Conservation (phyloP, 805 yeast genomes). For the Komagataella pastoris region DNA sequence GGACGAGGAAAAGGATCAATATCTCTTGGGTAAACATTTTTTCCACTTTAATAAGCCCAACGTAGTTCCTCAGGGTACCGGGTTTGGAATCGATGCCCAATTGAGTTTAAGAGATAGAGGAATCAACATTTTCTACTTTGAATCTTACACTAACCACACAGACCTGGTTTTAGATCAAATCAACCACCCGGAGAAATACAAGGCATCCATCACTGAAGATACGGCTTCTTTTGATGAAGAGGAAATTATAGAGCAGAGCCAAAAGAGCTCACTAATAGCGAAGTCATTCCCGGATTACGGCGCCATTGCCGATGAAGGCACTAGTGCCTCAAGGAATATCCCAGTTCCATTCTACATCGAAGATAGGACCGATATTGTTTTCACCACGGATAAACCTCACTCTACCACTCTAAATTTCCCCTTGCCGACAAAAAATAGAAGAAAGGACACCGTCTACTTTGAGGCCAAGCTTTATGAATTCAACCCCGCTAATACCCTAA, state of each 20-base stretch:
- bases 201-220: background rate
- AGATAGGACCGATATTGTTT: slow-evolving; percentile 18
- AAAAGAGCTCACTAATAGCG: background rate
- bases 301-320: background rate
- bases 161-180: slow-evolving; percentile 6
- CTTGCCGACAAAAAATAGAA: slow-evolving; percentile 19
- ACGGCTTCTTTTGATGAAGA: background rate
- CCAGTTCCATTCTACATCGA: slow-evolving; percentile 15
- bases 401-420: slow-evolving; percentile 18
- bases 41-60: slow-evolving; percentile 12
- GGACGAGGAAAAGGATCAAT: slow-evolving; percentile 11
- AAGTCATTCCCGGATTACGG: background rate
- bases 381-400: slow-evolving; percentile 10
- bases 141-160: slow-evolving; percentile 17
- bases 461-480: slow-evolving; percentile 41
- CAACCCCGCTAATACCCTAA: slow-evolving; percentile 28
- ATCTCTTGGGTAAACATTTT: slow-evolving; percentile 12
- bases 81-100: slow-evolving; percentile 10
- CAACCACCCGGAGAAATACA: background rate
- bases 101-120: slow-evolving; percentile 21
- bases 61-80: slow-evolving; percentile 12
- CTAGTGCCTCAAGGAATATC: background rate
- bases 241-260: background rate
- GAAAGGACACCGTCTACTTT: slow-evolving; percentile 47
- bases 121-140: slow-evolving; percentile 17